phyloP scores from a whole-genome alignment of 2,329 filamentous ascomycete species.

The Pestalotiopsis sp. region DNA sequence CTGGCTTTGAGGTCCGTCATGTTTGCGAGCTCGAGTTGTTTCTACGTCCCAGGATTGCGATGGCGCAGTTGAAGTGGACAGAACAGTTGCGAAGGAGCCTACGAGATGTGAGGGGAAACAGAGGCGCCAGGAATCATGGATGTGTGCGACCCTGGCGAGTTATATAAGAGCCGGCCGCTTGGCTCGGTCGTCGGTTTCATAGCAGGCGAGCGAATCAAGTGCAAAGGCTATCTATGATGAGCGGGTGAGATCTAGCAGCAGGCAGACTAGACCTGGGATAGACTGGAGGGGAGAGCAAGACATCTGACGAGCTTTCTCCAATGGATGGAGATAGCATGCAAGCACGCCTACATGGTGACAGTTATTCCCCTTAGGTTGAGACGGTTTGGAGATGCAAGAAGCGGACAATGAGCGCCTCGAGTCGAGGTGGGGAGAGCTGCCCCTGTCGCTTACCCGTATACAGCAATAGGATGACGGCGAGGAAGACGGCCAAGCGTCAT shows the following conservation, averaged over 20 bases:
- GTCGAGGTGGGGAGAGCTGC: not conserved
- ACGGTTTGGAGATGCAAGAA: not conserved
- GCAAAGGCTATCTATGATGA: not conserved
- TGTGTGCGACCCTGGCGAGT: not conserved
- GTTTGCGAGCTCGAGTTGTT: conserved; percentile 1
- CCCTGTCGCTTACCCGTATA: not conserved
- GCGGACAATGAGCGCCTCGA: not conserved
- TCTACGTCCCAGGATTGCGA: not conserved
- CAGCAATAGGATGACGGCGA: conserved; percentile 5
- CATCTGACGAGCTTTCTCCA: not conserved
- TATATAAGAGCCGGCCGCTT: not conserved
- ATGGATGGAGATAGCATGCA: not conserved
- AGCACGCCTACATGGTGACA: not conserved
- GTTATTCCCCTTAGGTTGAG: not conserved
- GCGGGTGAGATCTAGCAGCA: not conserved
- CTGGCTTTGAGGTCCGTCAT: conserved; percentile 15
- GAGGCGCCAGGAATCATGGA: not conserved
- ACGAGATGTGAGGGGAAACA: not conserved
- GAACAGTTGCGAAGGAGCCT: not conserved
- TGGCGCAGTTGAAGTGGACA: not conserved
- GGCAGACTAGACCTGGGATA: not conserved
- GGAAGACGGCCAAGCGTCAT: not conserved
- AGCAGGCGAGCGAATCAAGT: not conserved
- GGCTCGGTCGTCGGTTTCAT: conserved; percentile 17
- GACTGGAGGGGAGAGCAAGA: not conserved